A percentile compares a stretch with the other conserved stretches of the same genome.
phyloP scores from a whole-genome alignment of 23 red algal species.

The Chondrus crispus region DNA sequence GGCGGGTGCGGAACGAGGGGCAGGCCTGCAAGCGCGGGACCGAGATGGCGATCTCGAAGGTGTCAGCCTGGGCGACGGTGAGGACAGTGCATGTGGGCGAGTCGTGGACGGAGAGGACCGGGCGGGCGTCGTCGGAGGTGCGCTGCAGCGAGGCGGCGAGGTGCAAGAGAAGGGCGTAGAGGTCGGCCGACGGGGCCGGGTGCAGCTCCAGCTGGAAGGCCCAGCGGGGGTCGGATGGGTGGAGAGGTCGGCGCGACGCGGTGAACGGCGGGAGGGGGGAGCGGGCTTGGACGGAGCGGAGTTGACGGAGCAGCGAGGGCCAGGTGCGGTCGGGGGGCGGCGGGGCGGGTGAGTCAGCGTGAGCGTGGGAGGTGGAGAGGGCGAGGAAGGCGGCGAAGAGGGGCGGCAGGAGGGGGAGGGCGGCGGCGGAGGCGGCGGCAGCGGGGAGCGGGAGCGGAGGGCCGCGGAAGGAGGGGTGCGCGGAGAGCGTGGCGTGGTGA shows the following conservation, averaged over 20 bases:
- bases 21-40: conserved; percentile 33
- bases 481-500: neutral
- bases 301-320: too few species aligned
- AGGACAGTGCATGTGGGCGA: conserved; percentile 40
- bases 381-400: neutral
- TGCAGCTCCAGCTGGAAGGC: too few species aligned
- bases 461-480: neutral
- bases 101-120: conserved; percentile 44
- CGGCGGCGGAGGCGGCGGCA: neutral
- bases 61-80: neutral
- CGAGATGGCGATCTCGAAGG: conserved; percentile 22
- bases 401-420: neutral
- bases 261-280: too few species aligned
- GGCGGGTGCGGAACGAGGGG: conserved; percentile 7
- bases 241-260: too few species aligned
- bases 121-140: too few species aligned
- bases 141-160: too few species aligned
- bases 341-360: too few species aligned
- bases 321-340: too few species aligned
- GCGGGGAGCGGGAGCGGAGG: neutral
- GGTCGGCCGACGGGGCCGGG: too few species aligned
- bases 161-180: too few species aligned
- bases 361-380: neutral
- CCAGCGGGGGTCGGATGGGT: too few species aligned
- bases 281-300: too few species aligned